These are phyloP conservation scores for Stephania yunnanensis DNA, from an alignment of 164 flowering plant genomes.

Conservation along the genomic window DNA sequence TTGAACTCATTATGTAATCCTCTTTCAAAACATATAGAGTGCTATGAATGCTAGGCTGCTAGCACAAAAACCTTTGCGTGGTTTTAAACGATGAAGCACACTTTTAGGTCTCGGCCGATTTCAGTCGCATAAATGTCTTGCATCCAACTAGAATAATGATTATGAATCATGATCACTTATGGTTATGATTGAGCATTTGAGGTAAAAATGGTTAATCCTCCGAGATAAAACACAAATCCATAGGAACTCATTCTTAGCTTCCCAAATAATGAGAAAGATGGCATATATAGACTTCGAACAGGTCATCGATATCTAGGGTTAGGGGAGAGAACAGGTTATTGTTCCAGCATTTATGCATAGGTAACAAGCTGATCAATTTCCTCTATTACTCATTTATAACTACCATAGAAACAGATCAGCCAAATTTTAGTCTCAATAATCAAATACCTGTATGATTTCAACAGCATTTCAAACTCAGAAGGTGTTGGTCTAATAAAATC, in stretches of 20 bases:
- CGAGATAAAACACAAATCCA: not conserved
- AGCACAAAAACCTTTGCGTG: not conserved
- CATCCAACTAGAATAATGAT: not conserved
- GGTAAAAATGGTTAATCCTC: not conserved
- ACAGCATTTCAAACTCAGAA: conserved; percentile 31
- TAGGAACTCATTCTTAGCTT: not conserved
- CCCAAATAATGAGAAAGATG: not conserved
- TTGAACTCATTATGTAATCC: not conserved
- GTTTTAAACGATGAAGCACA: not conserved
- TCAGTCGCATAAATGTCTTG: not conserved
- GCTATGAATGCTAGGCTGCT: not conserved
- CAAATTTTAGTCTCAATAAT: not conserved
- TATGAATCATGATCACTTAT: not conserved
- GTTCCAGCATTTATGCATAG: not conserved
- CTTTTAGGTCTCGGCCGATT: not conserved
- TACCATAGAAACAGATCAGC: not conserved
- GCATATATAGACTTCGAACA: not conserved
- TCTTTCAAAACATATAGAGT: not conserved
- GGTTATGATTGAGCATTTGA: not conserved
- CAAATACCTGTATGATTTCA: conserved; percentile 32
- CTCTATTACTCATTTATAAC: not conserved
- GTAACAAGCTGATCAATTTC: not conserved
- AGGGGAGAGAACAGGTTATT: not conserved
- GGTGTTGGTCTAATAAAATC: conserved; percentile 55
- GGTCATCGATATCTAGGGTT: not conserved